These are phyloP conservation scores for Trichosporon coremiiforme DNA, from an alignment of 1,284 basidiomycete genomes.

Conservation along the genomic window DNA sequence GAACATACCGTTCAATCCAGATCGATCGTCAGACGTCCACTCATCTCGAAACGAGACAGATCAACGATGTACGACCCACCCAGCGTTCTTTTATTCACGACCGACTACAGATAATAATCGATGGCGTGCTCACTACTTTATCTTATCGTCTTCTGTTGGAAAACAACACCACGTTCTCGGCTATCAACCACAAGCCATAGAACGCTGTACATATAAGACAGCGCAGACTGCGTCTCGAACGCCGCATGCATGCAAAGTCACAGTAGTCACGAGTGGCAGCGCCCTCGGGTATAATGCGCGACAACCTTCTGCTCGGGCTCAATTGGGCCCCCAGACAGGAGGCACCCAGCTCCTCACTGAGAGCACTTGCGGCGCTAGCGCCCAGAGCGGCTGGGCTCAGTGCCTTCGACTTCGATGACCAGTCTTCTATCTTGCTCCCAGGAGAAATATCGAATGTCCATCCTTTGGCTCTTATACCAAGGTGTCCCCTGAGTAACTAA, in stretches of 20 bases:
- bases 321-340: background rate
- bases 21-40: background rate
- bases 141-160: constrained; percentile 14
- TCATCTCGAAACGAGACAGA: background rate
- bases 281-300: background rate
- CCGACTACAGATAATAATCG: constrained; percentile 13
- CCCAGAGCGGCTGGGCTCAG: too few species aligned
- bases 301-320: background rate
- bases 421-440: background rate
- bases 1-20: background rate
- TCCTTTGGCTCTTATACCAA: background rate
- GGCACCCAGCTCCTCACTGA: too few species aligned
- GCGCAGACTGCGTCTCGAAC: background rate
- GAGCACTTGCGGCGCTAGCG: too few species aligned
- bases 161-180: background rate
- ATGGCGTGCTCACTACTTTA: constrained; percentile 18
- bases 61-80: background rate
- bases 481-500: background rate
- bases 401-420: background rate
- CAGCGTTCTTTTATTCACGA: background rate
- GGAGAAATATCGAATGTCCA: background rate
- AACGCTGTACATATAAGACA: background rate
- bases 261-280: background rate
- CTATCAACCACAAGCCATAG: background rate
- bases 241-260: background rate